Conservation (phyloP, 73 alveolate species). For the Tetrahymena elliotti region DNA sequence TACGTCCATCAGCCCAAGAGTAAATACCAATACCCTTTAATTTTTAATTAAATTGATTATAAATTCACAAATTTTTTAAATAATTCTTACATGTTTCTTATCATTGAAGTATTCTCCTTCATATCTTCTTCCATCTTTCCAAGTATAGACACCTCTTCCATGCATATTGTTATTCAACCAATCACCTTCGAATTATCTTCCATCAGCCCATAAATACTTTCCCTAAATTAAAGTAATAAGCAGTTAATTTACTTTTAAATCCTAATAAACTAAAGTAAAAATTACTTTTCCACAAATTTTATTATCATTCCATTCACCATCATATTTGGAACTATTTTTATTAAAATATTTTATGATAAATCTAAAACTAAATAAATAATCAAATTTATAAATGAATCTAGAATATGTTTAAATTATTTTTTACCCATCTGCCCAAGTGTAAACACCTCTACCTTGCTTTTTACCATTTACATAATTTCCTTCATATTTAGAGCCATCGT, state of each 20-base stretch:
- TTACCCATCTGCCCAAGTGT: constrained; percentile 59
- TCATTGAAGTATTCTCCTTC: not conserved
- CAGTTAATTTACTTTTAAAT: not conserved
- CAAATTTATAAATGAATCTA: not conserved
- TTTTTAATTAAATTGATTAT: not conserved
- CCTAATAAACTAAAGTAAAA: constrained; percentile 8
- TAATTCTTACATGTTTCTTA: not conserved
- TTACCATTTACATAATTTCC: constrained; percentile 46
- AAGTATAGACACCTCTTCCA: not conserved
- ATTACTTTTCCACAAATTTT: constrained; percentile 15
- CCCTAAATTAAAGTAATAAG: not conserved
- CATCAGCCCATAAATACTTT: not conserved
- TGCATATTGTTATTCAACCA: not conserved
- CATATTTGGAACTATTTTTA: constrained; percentile 52
- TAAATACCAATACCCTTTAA: constrained; percentile 61
- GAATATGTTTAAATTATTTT: not conserved
- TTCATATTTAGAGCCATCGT: constrained; percentile 50
- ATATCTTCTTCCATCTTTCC: not conserved
- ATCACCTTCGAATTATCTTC: not conserved
- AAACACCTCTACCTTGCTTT: constrained; percentile 43
- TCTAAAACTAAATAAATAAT: no score
- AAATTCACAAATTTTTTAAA: not conserved
- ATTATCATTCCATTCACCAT: constrained; percentile 69
- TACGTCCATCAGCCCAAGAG: constrained; percentile 67
- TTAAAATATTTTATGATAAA: not conserved